These are phyloP conservation scores for Beta lomatogona DNA, from an alignment of 179 eudicot species.

Conservation along the genomic window DNA sequence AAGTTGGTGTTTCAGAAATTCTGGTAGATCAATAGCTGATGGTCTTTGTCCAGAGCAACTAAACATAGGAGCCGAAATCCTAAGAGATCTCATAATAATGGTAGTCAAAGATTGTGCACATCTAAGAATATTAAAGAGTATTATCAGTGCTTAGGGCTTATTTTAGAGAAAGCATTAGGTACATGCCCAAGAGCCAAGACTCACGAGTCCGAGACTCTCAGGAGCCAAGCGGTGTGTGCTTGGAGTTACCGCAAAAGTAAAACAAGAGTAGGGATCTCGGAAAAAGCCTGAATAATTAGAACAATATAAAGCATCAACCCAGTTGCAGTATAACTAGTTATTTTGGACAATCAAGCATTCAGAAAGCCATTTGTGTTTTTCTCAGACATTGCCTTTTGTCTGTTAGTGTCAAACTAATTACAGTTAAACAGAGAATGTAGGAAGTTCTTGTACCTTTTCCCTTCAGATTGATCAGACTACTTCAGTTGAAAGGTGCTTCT, in stretches of 20 bases:
- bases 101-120: background rate
- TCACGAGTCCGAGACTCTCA: background rate
- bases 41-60: background rate
- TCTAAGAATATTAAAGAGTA: background rate
- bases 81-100: background rate
- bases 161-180: background rate
- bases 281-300: background rate
- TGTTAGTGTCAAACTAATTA: background rate
- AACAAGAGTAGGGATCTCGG: background rate
- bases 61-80: background rate
- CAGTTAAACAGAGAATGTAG: background rate
- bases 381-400: background rate
- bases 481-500: slow-evolving; percentile 24
- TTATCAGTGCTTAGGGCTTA: background rate
- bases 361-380: background rate
- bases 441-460: slow-evolving; percentile 22
- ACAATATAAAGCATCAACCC: background rate
- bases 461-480: slow-evolving; percentile 11
- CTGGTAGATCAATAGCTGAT: background rate
- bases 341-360: background rate
- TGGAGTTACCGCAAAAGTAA: background rate
- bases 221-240: background rate
- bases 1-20: background rate
- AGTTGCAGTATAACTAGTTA: background rate
- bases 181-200: no score